Base-by-base conservation (phyloP, 192 early-diverging fungal species). In the Fimicolochytrium jonesii region DNA sequence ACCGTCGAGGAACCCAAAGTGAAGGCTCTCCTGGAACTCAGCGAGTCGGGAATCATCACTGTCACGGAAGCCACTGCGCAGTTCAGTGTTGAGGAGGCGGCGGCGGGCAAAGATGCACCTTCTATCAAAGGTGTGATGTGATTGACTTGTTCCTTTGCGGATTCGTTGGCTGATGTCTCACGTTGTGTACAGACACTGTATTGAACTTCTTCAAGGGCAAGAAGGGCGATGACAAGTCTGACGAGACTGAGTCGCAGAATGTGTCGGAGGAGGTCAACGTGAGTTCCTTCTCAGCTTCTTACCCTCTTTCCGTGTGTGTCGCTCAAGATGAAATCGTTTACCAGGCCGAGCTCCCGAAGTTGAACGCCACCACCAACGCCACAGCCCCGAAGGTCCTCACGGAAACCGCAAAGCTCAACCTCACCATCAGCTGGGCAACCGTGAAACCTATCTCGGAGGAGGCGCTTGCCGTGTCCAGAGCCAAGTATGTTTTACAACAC, bases 1-100 rank as follows among this genome's bases (percentile, higher is more conserved):
- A 34, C 59, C 13, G 28, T 54, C 18, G 63, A 67, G 2, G 76
- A 82, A 25, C 90, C 90, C 36, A 95, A 94, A 71, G 92, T 99
- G 34, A 87, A 89, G 33, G 86, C 90, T 4, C 71, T 83, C 5
- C 76, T 97, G 54, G 86, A 90, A 67, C 77, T 95, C 33, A 87
- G 82, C 31, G 89, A 93, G 35, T 84, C 89, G 35, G 90, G 90
- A 43, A 41, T 87, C 6, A 73, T 94, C 32, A 76, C 76, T 32
- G 75, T 90, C n/a, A 73, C 77, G 18, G 84, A 91, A 32, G 87
- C 86, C 3, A 37, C 54, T 72, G 50, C 62, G 13, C 41, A 35
- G 6, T 71, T 86, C 59, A 80, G 85, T 69, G 73, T 86, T 30
- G 77, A 85, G 57, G 72, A 71, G 5, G 58, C 44, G 26, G 36